Evolutionary conservation across 2,329 filamentous ascomycete species (phyloP).

Genomic region (Hypoxylon sp.): DNA sequence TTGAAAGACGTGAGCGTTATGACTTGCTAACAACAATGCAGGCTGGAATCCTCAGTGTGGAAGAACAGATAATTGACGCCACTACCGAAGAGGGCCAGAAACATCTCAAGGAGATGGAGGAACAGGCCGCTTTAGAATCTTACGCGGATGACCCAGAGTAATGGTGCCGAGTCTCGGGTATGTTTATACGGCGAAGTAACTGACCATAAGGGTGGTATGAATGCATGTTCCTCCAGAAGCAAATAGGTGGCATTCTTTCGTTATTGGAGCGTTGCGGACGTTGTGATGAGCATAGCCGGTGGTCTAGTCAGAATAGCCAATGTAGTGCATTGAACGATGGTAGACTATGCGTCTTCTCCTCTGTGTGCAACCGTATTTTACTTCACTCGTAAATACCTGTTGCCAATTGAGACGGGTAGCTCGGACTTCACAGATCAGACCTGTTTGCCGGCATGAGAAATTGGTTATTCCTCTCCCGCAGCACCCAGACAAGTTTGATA

Average conservation of each 20-base stretch:
- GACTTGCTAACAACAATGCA: conserved; percentile 54
- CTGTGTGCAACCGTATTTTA: background rate
- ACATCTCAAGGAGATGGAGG: conserved; percentile 81
- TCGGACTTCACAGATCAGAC: background rate
- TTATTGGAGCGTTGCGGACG: conserved; percentile 5
- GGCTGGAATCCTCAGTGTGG: conserved; percentile 89
- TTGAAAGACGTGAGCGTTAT: conserved; percentile 52
- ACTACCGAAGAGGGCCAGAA: conserved; percentile 89
- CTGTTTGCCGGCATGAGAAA: background rate
- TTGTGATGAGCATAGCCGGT: background rate
- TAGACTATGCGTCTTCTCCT: background rate
- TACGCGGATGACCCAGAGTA: conserved; percentile 60
- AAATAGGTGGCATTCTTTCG: background rate
- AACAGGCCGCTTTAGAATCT: conserved; percentile 60
- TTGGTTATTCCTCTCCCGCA: too few relatives aligned
- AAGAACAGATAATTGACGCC: conserved; percentile 94
- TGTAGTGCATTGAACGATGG: background rate
- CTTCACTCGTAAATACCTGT: background rate
- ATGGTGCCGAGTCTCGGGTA: conserved; percentile 11
- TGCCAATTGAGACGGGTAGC: background rate
- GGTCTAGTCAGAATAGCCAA: conserved; percentile 3
- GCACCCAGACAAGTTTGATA: too few relatives aligned
- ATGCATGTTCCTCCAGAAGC: background rate
- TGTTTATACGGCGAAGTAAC: background rate
- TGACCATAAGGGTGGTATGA: background rate